Evolutionary conservation across 1,284 basidiomycete species (phyloP), one percentile per base, ranked within the genome.

Genomic region (Gymnopus androsaceus): DNA sequence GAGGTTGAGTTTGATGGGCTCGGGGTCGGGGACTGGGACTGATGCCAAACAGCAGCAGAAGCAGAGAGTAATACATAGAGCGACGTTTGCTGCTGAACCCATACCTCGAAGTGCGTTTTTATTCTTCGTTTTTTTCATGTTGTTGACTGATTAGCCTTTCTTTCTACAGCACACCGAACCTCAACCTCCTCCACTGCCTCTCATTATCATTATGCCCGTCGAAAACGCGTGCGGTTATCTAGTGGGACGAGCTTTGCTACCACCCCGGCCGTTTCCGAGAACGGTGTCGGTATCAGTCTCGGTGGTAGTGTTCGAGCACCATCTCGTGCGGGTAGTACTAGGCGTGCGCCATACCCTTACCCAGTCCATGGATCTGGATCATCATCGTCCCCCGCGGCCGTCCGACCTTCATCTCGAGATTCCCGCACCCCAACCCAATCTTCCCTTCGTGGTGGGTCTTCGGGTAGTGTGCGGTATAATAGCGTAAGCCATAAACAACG

Each of bases 181-280:
- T 73, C 73, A 63, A 70, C 64, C 48, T 75, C 75, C 33, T 56
- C 77, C 19, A 75, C 75, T 59, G 81, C 85, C 0, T 86, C 87
- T 1, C 86, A 86, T 4, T 86, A 85, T 1, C 86, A 86, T 4
- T 86, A 85, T 3, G 87, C 79, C 62, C 78, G 82, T 60, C 81
- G 82, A 60, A 89, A 89, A 66, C 82, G 87, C 56, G 83, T 82
- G 6, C 80, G 83, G 21, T 68, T 89, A 21, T 83, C 85, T 2
- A 66, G 1, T 75, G 70, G 64, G 64, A 84, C 27, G 6, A 55
- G 51, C 37, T 42, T 46, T 36, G 38, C 46, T 11, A 47, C 51
- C 23, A 42, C 23, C 23, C 55, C 51, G 27, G 38, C 40, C 14
- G 47, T 30, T 34, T 38, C 37, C 8, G 23, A 33, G 27, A 31